Evolutionary conservation across 2,329 filamentous ascomycete species (phyloP), one percentile per base, ranked within the genome.

Genomic region (Epichloe coenophiala): DNA sequence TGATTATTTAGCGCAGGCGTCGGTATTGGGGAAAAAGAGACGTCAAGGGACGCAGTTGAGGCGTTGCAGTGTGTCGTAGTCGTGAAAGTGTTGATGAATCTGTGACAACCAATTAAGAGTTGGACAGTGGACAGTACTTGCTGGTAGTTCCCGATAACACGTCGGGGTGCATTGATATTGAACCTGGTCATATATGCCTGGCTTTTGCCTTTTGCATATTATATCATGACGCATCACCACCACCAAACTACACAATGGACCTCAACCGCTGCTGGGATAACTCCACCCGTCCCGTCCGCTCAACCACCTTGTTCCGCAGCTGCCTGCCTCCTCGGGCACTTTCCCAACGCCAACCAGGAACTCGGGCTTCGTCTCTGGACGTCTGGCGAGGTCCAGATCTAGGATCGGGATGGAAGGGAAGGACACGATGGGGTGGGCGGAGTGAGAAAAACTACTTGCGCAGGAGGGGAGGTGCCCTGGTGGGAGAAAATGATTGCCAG

Each of bases 321-420:
- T 71, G 76, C 58, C 74, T 71, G 90, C 79, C 12, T 74, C 73
- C 31, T 77, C 77, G 0, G 86, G 84, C 11, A 83, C 75, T 21
- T 58, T 55, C 1, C 73, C 76, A n/a, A 76, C 73, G n/a, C 75
- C 77, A 15, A 77, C 71, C 21, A 94, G 76, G 59, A 93, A 93
- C 35, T 69, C 70, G 2, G 84, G 76, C 67, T 93, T 94, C 0
- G 84, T 83, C 5, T 70, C 69, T 17, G 78, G 73, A 57, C 81
- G 68, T 55, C 73, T 71, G 39, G 87, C 84, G 21, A 77, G 71
- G 13, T 83, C 78, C 53, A 94, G 75, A 63, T 91, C 86, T 37
- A 95, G 75, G 48, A 93, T 78, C 2, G 88, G 88, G 52, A 95
- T 81, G 2, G 78, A 75, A 2, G 78, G 82, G 70, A 94, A 94